Evolutionary conservation across 1,284 basidiomycete species (phyloP), one percentile per base, ranked within the genome.

Genomic region (Tilletia indica): DNA sequence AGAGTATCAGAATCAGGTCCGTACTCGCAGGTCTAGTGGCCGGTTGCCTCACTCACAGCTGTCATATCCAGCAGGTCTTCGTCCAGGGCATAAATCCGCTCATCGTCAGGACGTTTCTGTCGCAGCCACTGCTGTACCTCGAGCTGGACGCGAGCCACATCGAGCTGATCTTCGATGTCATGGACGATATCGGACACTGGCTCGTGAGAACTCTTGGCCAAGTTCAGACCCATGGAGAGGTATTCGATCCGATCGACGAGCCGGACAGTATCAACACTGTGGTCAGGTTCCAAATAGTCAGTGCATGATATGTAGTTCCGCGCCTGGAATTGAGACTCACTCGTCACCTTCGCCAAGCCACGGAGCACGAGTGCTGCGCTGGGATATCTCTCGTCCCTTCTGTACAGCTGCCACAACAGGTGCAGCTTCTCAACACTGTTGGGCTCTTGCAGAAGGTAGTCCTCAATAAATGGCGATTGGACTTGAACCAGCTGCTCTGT

Each of bases 111-210:
- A 54, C 77, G 75, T 51, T 56, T 39, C 78, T 80, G 87, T 81
- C 69, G 85, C 84, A 67, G 74, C 49, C 78, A 84, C 81, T 68
- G 83, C 82, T 76, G 85, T 77, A 77, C 89, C 85, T 97, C 94
- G 51, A 96, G 87, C 82, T 99, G 97, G 9, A 99, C 94, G 85
- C 96, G 92, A 2, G 94, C 93, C 14, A 99, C 97, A 71, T 99
- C 97, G 9, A 99, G 88, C 83, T 94, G 94, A 85, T 99, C 97
- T 86, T 98, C 95, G 19, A 97, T 87, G 75, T 94, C 92, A 94
- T 92, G 19, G 94, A 94, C 12, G 16, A 51, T 48, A 4, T 49
- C 67, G 48, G 54, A 47, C 42, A 39, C 36, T 12, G 68, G 34
- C 25, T 74, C 75, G 11, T 73, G 70, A 36, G 79, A 71, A 11